Percentiles rank a stretch among this genome's conserved stretches.
Evolutionary conservation across 2,329 filamentous ascomycete genomes (phyloP).

Genomic region (Phialophora macrospora): DNA sequence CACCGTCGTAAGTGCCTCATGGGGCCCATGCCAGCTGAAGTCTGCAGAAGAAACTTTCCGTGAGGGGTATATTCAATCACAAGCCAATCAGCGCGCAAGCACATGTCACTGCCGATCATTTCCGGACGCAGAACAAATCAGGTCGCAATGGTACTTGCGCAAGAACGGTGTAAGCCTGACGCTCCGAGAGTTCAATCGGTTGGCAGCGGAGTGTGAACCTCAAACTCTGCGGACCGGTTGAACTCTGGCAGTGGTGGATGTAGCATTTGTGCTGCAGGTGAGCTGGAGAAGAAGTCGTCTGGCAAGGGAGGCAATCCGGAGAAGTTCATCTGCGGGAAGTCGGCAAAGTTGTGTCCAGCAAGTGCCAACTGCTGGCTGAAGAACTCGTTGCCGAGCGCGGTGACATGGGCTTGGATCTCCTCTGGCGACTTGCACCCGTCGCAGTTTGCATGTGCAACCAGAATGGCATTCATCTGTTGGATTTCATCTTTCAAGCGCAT

Average conservation of each 20-base stretch:
- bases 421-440: constrained; percentile 40
- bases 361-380: constrained; percentile 33
- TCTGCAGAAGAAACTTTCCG: neutral
- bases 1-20: neutral
- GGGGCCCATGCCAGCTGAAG: neutral
- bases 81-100: neutral
- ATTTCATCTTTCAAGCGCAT: constrained; percentile 40
- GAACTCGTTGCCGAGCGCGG: constrained; percentile 36
- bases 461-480: constrained; percentile 39
- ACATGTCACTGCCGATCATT: neutral
- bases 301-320: constrained; percentile 24
- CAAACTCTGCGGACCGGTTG: constrained; percentile 37
- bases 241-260: constrained; percentile 39
- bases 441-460: constrained; percentile 38
- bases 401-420: constrained; percentile 38
- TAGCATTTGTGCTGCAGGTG: constrained; percentile 25
- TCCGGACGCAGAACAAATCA: neutral
- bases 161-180: neutral
- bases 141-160: constrained; percentile 1
- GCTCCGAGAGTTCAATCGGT: constrained; percentile 30
- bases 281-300: constrained; percentile 32
- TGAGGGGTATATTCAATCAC: neutral
- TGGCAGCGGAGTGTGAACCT: constrained; percentile 37
- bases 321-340: constrained; percentile 29
- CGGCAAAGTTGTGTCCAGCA: constrained; percentile 20